Evolutionary conservation across 352 stramenopile genomes (phyloP).

Genomic region (Paralagenidium karlingii): DNA sequence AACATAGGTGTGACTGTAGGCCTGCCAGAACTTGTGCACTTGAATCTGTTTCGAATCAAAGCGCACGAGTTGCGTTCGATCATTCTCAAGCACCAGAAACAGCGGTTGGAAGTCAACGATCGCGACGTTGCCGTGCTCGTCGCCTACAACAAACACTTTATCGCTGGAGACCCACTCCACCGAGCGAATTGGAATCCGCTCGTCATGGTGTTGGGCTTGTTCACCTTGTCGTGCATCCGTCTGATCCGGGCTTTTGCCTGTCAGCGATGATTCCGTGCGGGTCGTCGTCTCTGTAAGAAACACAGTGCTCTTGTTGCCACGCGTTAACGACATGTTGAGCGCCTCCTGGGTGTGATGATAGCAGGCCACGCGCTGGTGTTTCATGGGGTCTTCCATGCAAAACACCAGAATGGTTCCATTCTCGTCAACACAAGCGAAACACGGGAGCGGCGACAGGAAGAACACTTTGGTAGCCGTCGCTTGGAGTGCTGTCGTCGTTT

Average conservation of each 20-base stretch:
- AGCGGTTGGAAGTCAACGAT: slow-evolving; percentile 8
- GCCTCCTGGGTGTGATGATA: too few relatives aligned
- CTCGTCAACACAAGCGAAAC: slow-evolving; percentile 23
- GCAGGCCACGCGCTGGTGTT: too few relatives aligned
- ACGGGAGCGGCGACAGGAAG: slow-evolving; percentile 25
- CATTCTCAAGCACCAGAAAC: slow-evolving; percentile 7
- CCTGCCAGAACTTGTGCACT: neutral
- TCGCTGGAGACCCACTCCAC: slow-evolving; percentile 14
- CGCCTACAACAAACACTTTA: slow-evolving; percentile 19
- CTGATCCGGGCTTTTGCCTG: too few relatives aligned
- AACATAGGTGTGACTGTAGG: neutral
- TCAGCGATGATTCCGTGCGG: too few relatives aligned
- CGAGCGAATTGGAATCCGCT: slow-evolving; percentile 3
- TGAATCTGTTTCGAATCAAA: neutral
- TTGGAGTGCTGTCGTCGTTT: neutral
- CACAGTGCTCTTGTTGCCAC: slow-evolving; percentile 2
- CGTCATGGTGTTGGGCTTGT: neutral
- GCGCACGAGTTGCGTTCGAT: neutral
- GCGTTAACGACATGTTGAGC: too few relatives aligned
- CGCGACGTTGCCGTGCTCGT: slow-evolving; percentile 18
- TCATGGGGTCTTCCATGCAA: slow-evolving; percentile 7
- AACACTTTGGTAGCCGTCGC: slow-evolving; percentile 3
- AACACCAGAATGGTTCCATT: slow-evolving; percentile 7
- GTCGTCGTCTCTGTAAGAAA: slow-evolving; percentile 12
- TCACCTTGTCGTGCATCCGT: too few relatives aligned